These are phyloP conservation scores for Hortaea sp. DNA, from an alignment of 2,329 filamentous ascomycete species.

Conservation along the genomic window DNA sequence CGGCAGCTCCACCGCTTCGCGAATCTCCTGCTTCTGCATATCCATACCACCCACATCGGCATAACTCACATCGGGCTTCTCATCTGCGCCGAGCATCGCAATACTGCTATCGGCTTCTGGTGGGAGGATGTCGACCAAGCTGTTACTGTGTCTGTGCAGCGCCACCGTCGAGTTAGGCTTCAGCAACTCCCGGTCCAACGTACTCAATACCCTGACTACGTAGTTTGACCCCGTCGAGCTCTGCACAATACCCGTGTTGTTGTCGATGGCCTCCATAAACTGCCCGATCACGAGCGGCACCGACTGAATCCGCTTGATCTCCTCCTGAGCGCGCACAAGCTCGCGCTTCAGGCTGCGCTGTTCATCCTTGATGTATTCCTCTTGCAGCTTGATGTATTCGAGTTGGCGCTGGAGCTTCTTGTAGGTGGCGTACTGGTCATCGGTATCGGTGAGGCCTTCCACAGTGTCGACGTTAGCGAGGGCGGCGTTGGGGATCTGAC, in stretches of 20 bases:
- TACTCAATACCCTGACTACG: slow-evolving; percentile 94
- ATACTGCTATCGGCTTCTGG: slow-evolving; percentile 98
- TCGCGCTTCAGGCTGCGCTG: slow-evolving; percentile 96
- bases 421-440: slow-evolving; percentile 87
- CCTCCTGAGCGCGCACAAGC: slow-evolving; percentile 91
- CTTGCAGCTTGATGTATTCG: slow-evolving; percentile 94
- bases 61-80: slow-evolving; percentile 98
- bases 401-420: slow-evolving; percentile 96
- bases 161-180: slow-evolving; percentile 97
- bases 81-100: slow-evolving; percentile 89
- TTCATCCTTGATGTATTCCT: slow-evolving; percentile 99
- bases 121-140: slow-evolving; percentile 95
- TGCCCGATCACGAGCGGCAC: slow-evolving; percentile 96
- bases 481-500: slow-evolving; percentile 61
- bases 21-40: slow-evolving; percentile 99
- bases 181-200: slow-evolving; percentile 92
- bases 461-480: slow-evolving; percentile 87
- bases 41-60: slow-evolving; percentile 95
- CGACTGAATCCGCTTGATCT: slow-evolving; percentile 99
- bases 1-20: slow-evolving; percentile 92
- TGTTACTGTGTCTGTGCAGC: slow-evolving; percentile 95
- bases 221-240: slow-evolving; percentile 98
- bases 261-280: slow-evolving; percentile 99
- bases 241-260: slow-evolving; percentile 98
- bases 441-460: slow-evolving; percentile 72